Percentiles rank a stretch among this genome's conserved stretches.
phyloP scores from a whole-genome alignment of 495 filamentous ascomycete genomes.

The Neurospora intermedia region DNA sequence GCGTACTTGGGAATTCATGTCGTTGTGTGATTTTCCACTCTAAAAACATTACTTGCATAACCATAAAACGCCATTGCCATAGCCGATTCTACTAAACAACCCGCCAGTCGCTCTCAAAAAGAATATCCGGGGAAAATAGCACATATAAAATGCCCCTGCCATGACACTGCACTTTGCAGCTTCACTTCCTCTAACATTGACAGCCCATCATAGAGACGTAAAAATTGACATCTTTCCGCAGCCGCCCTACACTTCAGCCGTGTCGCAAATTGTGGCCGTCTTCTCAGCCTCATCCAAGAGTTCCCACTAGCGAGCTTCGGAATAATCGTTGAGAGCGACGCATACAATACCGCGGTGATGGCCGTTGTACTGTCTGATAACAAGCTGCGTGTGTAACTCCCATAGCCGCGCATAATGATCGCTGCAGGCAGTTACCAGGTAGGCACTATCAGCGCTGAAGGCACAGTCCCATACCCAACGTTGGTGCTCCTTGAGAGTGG shows the following conservation, averaged over 20 bases:
- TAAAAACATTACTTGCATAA: neutral
- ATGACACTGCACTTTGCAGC: neutral
- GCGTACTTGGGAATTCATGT: neutral
- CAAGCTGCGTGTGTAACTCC: slow-evolving; percentile 74
- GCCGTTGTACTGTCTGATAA: slow-evolving; percentile 96
- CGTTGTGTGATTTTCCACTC: neutral
- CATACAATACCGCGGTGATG: slow-evolving; percentile 94
- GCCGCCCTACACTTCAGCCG: neutral
- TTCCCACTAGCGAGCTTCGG: slow-evolving; percentile 48
- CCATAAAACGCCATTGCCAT: neutral
- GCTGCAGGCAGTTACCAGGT: slow-evolving; percentile 93
- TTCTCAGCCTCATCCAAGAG: neutral
- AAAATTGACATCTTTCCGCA: neutral
- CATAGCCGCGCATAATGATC: slow-evolving; percentile 97
- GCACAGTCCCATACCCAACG: slow-evolving; percentile 99
- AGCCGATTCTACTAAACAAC: neutral
- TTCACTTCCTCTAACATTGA: neutral
- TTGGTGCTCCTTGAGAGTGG: slow-evolving; percentile 86
- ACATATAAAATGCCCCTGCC: neutral
- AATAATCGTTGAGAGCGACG: slow-evolving; percentile 95
- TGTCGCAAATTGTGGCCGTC: neutral
- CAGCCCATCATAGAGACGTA: neutral
- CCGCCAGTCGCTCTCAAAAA: neutral
- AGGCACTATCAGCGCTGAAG: slow-evolving; percentile 92
- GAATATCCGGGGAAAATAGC: neutral